Evolutionary conservation across 192 early-diverging fungal species (phyloP).

Genomic region (Powellomyces hirtus): DNA sequence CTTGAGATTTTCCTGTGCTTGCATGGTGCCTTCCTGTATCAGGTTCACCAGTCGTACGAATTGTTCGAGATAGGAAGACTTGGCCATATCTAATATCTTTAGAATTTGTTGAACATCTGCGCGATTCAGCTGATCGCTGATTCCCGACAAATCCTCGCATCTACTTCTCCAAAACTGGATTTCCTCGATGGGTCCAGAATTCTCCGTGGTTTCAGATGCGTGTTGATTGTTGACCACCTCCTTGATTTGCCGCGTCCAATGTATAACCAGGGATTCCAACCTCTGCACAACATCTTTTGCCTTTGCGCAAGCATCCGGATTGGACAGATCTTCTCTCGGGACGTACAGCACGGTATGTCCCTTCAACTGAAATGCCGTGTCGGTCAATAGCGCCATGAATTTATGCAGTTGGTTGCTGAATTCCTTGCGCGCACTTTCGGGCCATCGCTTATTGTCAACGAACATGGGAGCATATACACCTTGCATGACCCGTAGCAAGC

Average conservation of each 20-base stretch:
- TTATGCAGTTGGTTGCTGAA: constrained; percentile 60
- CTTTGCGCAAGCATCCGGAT: constrained; percentile 40
- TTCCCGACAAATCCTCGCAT: constrained; percentile 64
- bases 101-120: constrained; percentile 54
- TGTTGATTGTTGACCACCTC: constrained; percentile 67
- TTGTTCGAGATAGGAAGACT: constrained; percentile 63
- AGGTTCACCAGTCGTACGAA: constrained; percentile 57
- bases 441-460: constrained; percentile 58
- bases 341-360: constrained; percentile 65
- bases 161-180: constrained; percentile 62
- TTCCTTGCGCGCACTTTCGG: constrained; percentile 60
- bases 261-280: constrained; percentile 55
- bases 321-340: constrained; percentile 46
- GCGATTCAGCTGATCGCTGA: constrained; percentile 56
- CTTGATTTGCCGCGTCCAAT: constrained; percentile 68
- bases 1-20: constrained; percentile 67
- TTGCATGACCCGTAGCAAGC: constrained; percentile 53
- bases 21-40: constrained; percentile 60
- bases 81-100: constrained; percentile 50
- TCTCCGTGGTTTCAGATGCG: constrained; percentile 54
- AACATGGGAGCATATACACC: constrained; percentile 62
- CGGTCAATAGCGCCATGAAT: constrained; percentile 63
- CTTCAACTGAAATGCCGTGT: constrained; percentile 57
- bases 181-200: constrained; percentile 62
- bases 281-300: constrained; percentile 59